A percentile compares a stretch with the other conserved stretches of the same genome.
These are phyloP conservation scores for Cyclospora cayetanensis DNA, from an alignment of 169 alveolate species.

Conservation along the genomic window DNA sequence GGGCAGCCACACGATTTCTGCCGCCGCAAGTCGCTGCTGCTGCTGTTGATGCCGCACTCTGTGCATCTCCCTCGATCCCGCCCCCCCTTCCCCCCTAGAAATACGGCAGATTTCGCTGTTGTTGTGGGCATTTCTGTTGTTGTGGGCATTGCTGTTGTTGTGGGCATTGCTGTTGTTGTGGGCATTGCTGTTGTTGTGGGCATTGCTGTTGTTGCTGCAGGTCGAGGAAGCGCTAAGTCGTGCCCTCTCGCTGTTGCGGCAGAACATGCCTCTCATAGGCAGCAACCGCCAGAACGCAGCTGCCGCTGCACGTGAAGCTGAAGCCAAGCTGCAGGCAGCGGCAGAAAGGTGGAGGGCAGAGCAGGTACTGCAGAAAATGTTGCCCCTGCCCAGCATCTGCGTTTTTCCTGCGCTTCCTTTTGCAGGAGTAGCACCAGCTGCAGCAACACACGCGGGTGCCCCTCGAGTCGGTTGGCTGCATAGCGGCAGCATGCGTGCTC, in stretches of 20 bases:
- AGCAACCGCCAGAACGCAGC: not conserved
- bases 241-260: constrained; percentile 27
- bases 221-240: constrained; percentile 7
- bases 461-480: too few species aligned
- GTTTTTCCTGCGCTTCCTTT: not conserved
- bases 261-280: not conserved
- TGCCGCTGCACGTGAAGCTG: not conserved
- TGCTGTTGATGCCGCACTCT: not conserved
- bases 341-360: constrained; percentile 36
- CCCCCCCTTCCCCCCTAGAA: not conserved
- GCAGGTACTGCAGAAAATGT: constrained; percentile 27
- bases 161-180: not conserved
- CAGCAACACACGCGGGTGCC: not conserved
- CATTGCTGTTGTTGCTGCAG: constrained; percentile 35
- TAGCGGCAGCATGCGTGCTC: not conserved
- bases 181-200: not conserved
- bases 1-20: too few species aligned
- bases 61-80: not conserved
- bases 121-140: not conserved
- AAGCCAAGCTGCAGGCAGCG: constrained; percentile 18
- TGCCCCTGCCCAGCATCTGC: constrained; percentile 14
- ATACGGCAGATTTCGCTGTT: too few species aligned
- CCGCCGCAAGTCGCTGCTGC: not conserved
- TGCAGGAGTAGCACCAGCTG: not conserved
- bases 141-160: constrained; percentile 1